Conservation (phyloP, 1,284 basidiomycete species). For the Ceratobasidium sp. region DNA sequence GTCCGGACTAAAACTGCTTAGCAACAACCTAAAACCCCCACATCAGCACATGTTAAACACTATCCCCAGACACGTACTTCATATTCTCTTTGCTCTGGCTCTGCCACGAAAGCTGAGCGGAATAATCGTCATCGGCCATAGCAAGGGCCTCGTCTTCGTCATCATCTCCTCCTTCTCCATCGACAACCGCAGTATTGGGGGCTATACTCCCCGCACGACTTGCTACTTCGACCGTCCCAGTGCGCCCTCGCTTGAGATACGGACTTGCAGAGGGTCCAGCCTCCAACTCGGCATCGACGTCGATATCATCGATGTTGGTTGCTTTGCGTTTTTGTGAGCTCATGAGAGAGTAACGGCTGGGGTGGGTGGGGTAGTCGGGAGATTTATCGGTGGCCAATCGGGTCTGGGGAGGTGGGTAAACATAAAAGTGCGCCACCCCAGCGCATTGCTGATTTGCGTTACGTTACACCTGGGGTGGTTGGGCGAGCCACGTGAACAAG, state of each 20-base stretch:
- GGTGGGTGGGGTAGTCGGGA: too few species aligned
- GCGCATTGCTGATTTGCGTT: not conserved
- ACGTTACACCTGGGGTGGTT: not conserved
- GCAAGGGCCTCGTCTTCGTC: constrained; percentile 64
- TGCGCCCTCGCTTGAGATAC: constrained; percentile 18
- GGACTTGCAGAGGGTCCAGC: constrained; percentile 9
- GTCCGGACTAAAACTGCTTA: constrained; percentile 81
- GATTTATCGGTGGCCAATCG: not conserved
- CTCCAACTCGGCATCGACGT: constrained; percentile 31
- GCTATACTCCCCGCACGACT: constrained; percentile 37
- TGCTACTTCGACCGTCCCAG: constrained; percentile 15
- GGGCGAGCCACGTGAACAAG: too few species aligned
- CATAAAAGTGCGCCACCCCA: not conserved
- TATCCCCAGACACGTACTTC: constrained; percentile 59
- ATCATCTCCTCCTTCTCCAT: constrained; percentile 69
- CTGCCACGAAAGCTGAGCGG: constrained; percentile 75
- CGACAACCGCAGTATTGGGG: constrained; percentile 44
- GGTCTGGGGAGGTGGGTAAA: not conserved
- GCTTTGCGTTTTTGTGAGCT: constrained; percentile 37
- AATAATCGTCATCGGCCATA: constrained; percentile 84
- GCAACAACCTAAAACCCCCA: constrained; percentile 69
- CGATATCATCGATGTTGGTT: constrained; percentile 28
- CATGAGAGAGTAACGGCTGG: not conserved
- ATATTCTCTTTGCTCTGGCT: constrained; percentile 82
- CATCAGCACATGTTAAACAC: constrained; percentile 27